These are phyloP conservation scores for Obelidium mucronatum DNA, from an alignment of 192 early-diverging fungal genomes.

Conservation along the genomic window DNA sequence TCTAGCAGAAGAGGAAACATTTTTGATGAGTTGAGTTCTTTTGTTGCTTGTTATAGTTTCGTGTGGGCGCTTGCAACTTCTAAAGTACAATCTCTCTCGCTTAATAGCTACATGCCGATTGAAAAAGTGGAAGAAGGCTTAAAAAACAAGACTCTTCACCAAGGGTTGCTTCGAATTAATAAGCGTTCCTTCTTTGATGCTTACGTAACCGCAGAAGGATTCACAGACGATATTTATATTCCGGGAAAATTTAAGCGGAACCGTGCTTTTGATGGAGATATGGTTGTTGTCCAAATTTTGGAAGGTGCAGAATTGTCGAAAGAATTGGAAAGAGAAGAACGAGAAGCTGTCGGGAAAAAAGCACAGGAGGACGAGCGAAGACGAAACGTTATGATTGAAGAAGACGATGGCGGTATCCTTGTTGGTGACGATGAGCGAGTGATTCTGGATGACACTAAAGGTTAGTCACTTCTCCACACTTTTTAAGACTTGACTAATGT, in stretches of 20 bases:
- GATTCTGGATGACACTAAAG: background rate
- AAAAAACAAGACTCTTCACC: conserved; percentile 53
- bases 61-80: background rate
- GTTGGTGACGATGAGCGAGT: conserved; percentile 26
- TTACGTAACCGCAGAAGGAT: conserved; percentile 80
- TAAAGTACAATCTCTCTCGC: background rate
- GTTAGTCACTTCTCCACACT: background rate
- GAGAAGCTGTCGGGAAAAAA: conserved; percentile 39
- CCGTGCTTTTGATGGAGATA: conserved; percentile 84
- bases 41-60: background rate
- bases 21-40: conserved; percentile 26
- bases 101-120: conserved; percentile 38
- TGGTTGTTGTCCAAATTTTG: conserved; percentile 78
- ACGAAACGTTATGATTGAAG: conserved; percentile 35
- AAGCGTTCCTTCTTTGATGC: conserved; percentile 84
- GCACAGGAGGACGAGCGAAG: conserved; percentile 44
- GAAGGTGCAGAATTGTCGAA: conserved; percentile 68
- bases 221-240: conserved; percentile 76
- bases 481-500: background rate
- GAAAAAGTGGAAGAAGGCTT: conserved; percentile 38
- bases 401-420: conserved; percentile 45
- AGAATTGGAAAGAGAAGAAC: conserved; percentile 64
- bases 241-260: conserved; percentile 79
- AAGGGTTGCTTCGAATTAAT: conserved; percentile 87
- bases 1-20: conserved; percentile 8